Evolutionary conservation across 2,329 filamentous ascomycete genomes (phyloP).

Genomic region (Talaromyces marneffei): DNA sequence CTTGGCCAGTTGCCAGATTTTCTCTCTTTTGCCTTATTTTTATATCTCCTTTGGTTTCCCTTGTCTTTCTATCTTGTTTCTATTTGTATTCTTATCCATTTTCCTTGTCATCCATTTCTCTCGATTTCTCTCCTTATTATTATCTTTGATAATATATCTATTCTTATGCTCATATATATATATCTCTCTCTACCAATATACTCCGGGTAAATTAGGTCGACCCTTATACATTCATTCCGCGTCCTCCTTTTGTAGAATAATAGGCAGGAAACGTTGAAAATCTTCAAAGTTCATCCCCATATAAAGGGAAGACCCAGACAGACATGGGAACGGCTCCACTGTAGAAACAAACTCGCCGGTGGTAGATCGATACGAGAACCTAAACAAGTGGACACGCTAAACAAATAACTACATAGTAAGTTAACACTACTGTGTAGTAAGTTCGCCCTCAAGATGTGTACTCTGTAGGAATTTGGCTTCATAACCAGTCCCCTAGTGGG

Average conservation of each 20-base stretch:
- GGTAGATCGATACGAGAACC: too few species aligned
- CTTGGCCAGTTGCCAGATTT: background rate
- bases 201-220: background rate
- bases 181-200: background rate
- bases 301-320: too few species aligned
- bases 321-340: too few species aligned
- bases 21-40: background rate
- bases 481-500: background rate
- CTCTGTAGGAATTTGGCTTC: background rate
- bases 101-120: background rate
- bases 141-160: background rate
- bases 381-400: background rate
- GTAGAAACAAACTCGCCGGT: background rate
- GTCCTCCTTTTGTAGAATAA: background rate
- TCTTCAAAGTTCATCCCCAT: too few species aligned
- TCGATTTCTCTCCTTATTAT: background rate
- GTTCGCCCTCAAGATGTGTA: background rate
- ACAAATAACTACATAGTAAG: too few species aligned
- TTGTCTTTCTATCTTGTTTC: background rate
- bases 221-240: background rate
- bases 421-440: background rate
- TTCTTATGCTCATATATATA: background rate
- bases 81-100: background rate
- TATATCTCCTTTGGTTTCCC: background rate
- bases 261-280: background rate